phyloP scores from a whole-genome alignment of 2,329 filamentous ascomycete genomes.

The Fusarium haematococcum region DNA sequence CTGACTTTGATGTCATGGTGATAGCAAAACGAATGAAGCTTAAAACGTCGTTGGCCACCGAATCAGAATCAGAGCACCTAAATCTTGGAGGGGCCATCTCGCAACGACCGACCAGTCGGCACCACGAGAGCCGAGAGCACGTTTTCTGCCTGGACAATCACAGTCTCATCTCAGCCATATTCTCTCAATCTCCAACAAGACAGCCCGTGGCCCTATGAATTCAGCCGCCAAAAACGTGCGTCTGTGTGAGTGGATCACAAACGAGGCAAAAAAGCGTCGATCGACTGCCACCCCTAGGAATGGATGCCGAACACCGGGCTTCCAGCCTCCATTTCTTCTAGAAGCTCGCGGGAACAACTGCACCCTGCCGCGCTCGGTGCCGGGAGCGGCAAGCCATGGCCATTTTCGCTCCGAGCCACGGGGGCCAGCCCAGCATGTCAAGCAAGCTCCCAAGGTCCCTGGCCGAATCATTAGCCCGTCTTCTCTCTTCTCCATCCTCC shows the following conservation, averaged over 20 bases:
- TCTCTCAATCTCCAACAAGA: not conserved
- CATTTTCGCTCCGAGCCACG: not conserved
- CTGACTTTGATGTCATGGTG: conserved; percentile 39
- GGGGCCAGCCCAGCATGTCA: conserved; percentile 1
- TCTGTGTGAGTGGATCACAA: not conserved
- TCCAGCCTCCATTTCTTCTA: conserved; percentile 30
- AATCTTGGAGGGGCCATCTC: conserved; percentile 7
- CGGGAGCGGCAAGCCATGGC: conserved; percentile 20
- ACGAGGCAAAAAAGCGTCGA: not conserved
- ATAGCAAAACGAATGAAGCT: conserved; percentile 23
- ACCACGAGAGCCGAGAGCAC: conserved; percentile 25
- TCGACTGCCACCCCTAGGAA: not conserved
- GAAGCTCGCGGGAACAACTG: conserved; percentile 35
- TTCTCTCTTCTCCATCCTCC: conserved; percentile 16
- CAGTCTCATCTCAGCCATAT: not conserved
- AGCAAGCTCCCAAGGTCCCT: conserved; percentile 1
- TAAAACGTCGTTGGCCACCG: conserved; percentile 19
- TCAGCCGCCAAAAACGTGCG: not conserved
- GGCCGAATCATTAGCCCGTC: not conserved
- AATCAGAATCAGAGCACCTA: conserved; percentile 22
- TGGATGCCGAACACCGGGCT: conserved; percentile 28
- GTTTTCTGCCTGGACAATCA: not conserved
- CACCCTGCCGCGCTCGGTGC: conserved; percentile 34
- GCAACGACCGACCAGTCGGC: conserved; percentile 9
- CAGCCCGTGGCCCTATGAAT: conserved; percentile 16